These are phyloP conservation scores for Quercus phellos DNA, from an alignment of 331 rosid species.

Conservation along the genomic window DNA sequence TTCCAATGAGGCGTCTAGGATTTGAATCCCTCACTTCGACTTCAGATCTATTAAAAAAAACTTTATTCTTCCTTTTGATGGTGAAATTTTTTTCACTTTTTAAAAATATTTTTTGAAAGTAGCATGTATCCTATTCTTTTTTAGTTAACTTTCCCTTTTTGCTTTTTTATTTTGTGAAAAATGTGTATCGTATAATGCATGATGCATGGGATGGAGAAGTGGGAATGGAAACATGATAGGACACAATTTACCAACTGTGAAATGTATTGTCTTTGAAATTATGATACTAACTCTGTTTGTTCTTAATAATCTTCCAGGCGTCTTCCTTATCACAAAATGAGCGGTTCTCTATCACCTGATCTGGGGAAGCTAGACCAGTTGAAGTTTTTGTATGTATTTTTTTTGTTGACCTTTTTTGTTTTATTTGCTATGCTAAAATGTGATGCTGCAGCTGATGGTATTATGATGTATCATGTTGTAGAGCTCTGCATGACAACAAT, in stretches of 20 bases:
- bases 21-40: too few relatives aligned
- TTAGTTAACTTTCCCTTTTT: background rate
- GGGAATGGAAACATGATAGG: background rate
- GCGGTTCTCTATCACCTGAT: constrained; percentile 74
- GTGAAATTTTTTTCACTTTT: background rate
- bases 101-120: background rate
- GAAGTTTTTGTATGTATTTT: constrained; percentile 69
- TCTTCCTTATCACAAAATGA: constrained; percentile 67
- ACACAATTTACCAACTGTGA: background rate
- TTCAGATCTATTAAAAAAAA: too few relatives aligned
- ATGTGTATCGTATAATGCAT: background rate
- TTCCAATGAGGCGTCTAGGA: too few relatives aligned
- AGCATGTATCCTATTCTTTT: background rate
- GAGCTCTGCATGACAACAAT: constrained; percentile 80
- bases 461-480: constrained; percentile 30
- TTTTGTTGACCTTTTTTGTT: constrained; percentile 1
- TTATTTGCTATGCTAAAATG: constrained; percentile 11
- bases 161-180: background rate
- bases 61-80: background rate
- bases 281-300: constrained; percentile 30
- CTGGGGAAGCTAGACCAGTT: constrained; percentile 85
- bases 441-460: constrained; percentile 17
- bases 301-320: constrained; percentile 52
- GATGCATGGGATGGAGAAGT: background rate
- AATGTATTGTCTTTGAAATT: constrained; percentile 15